Percentiles rank a stretch among this genome's conserved stretches.
phyloP scores from a whole-genome alignment of 306 rosid species.

The Oxytropis ochrocephala region DNA sequence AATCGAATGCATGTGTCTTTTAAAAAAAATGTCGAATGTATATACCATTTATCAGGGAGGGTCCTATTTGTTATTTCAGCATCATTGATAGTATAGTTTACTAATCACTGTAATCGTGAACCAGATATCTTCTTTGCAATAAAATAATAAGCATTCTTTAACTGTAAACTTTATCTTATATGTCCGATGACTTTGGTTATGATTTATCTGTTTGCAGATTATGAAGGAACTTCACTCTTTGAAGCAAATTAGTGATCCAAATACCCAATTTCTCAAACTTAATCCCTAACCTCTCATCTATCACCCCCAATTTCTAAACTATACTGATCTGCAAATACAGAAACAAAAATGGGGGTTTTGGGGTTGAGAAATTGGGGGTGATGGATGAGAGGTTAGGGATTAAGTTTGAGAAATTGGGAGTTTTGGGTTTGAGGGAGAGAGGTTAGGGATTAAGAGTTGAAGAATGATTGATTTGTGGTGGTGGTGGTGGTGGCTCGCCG shows the following conservation, averaged over 20 bases:
- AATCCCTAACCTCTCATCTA: too few relatives aligned
- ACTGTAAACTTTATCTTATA: neutral
- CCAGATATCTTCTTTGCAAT: neutral
- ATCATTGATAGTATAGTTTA: constrained; percentile 7
- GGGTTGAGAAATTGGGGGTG: too few relatives aligned
- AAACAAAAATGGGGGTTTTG: too few relatives aligned
- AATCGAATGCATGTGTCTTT: constrained; percentile 2
- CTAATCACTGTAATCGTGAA: neutral
- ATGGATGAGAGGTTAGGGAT: too few relatives aligned
- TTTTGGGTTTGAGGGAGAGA: too few relatives aligned
- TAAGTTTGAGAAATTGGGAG: too few relatives aligned
- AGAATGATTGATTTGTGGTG: too few relatives aligned
- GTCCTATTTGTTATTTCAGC: neutral
- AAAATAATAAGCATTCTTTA: neutral
- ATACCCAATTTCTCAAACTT: too few relatives aligned
- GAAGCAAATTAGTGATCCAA: constrained; percentile 70
- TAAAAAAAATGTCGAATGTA: neutral
- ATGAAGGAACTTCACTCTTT: constrained; percentile 58
- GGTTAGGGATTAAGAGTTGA: too few relatives aligned
- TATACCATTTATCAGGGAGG: neutral
- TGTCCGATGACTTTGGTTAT: constrained; percentile 3
- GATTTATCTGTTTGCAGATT: constrained; percentile 44
- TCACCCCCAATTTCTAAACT: too few relatives aligned
- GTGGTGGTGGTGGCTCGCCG: too few relatives aligned
- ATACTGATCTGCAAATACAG: too few relatives aligned